Evolutionary conservation across 208 protist genomes (phyloP).

Genomic region (Phytomonas francai): DNA sequence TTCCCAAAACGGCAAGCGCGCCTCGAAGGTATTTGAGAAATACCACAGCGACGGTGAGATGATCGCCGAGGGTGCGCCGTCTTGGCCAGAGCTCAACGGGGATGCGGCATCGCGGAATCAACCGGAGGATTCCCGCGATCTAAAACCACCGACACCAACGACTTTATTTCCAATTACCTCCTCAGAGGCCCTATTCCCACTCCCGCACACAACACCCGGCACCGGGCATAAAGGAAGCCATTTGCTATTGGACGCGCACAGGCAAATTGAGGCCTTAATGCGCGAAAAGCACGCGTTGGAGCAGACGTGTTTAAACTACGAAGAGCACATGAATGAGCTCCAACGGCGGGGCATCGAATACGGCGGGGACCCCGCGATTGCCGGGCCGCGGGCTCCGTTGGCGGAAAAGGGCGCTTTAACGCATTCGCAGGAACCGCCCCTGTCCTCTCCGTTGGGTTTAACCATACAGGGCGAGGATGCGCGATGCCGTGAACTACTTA

Average conservation of each 20-base stretch:
- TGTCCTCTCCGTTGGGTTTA: not conserved
- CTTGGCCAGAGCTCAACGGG: not conserved
- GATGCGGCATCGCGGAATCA: not conserved
- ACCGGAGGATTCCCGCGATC: not conserved
- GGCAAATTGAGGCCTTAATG: conserved; percentile 18
- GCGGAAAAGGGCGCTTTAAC: not conserved
- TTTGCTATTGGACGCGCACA: conserved; percentile 16
- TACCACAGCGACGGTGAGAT: not conserved
- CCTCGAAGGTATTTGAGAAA: not conserved
- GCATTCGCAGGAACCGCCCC: not conserved
- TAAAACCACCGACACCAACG: not conserved
- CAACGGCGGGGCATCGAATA: not conserved
- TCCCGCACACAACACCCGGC: not conserved
- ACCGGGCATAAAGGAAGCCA: not conserved
- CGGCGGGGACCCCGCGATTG: too few relatives aligned
- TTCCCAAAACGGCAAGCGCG: not conserved
- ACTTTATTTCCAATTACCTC: not conserved
- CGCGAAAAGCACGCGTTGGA: conserved; percentile 20
- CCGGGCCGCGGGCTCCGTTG: not conserved
- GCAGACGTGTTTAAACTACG: conserved; percentile 17
- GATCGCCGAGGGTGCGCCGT: not conserved
- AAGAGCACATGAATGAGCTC: conserved; percentile 4
- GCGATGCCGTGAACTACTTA: not conserved
- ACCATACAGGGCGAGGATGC: not conserved
- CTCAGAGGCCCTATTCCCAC: not conserved